A percentile compares a stretch with the other conserved stretches of the same genome.
These are phyloP conservation scores for Eimeria nieschulzi DNA, from an alignment of 169 alveolate species.

Conservation along the genomic window DNA sequence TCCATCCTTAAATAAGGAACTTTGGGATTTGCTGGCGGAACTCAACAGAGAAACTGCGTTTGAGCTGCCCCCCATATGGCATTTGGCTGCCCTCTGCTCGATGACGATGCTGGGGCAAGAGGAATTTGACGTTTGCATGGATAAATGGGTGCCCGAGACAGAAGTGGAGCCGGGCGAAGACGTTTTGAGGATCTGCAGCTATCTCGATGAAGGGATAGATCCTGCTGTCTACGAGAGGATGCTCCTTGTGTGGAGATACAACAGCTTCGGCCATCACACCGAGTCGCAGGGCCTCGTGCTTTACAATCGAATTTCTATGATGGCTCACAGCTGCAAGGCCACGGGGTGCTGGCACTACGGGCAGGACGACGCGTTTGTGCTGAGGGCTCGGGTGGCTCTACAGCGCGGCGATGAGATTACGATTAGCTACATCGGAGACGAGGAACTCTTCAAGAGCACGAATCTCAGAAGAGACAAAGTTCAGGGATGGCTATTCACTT, in stretches of 20 bases:
- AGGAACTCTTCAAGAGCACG: constrained; percentile 82
- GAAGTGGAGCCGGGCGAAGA: constrained; percentile 55
- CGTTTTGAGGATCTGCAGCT: constrained; percentile 41
- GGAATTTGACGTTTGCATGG: constrained; percentile 72
- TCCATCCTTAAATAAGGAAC: constrained; percentile 39
- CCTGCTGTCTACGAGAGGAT: constrained; percentile 29
- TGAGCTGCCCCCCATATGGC: constrained; percentile 84
- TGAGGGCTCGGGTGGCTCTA: constrained; percentile 79
- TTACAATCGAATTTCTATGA: constrained; percentile 72
- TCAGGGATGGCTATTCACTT: constrained; percentile 81
- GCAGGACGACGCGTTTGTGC: constrained; percentile 78
- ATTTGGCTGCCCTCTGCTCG: constrained; percentile 81
- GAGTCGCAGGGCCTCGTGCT: constrained; percentile 76
- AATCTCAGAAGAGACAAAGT: constrained; percentile 71
- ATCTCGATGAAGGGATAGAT: not conserved
- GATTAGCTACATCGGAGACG: constrained; percentile 83
- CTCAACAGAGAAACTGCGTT: constrained; percentile 52
- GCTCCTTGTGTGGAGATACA: constrained; percentile 74
- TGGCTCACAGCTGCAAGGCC: constrained; percentile 78
- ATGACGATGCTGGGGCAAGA: constrained; percentile 79
- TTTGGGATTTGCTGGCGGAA: constrained; percentile 28
- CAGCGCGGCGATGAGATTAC: constrained; percentile 82
- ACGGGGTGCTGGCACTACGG: constrained; percentile 84
- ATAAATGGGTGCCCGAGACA: constrained; percentile 82
- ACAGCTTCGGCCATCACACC: constrained; percentile 78